Conservation (phyloP, 1,284 basidiomycete species). For the Coniferiporia weirii region DNA sequence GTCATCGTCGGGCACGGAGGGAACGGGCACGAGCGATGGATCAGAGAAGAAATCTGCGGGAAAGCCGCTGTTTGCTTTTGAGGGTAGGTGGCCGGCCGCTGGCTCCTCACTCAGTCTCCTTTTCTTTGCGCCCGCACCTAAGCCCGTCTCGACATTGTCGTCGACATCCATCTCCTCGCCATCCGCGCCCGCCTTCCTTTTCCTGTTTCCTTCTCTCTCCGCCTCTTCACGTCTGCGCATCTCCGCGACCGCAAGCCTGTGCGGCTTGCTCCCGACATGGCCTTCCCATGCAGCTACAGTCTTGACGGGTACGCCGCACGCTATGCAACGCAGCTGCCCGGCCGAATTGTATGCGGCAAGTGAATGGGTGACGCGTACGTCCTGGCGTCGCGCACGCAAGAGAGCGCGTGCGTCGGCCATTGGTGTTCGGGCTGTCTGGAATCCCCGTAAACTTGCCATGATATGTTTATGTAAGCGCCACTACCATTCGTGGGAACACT, state of each 20-base stretch:
- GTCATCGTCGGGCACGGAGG: slow-evolving; percentile 33
- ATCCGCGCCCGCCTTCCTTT: slow-evolving; percentile 41
- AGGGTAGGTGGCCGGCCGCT: not conserved
- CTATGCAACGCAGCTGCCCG: slow-evolving; percentile 64
- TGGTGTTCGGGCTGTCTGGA: not conserved
- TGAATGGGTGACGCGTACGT: slow-evolving; percentile 64
- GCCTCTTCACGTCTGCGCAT: slow-evolving; percentile 41
- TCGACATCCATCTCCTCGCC: slow-evolving; percentile 18
- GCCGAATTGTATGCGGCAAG: slow-evolving; percentile 59
- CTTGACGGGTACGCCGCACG: slow-evolving; percentile 62
- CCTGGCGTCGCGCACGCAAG: slow-evolving; percentile 71
- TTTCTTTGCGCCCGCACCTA: slow-evolving; percentile 15
- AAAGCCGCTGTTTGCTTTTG: slow-evolving; percentile 31
- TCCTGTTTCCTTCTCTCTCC: slow-evolving; percentile 28
- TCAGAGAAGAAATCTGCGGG: slow-evolving; percentile 80
- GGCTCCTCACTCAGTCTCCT: slow-evolving; percentile 12
- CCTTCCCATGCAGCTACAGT: slow-evolving; percentile 79
- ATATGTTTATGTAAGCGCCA: not conserved
- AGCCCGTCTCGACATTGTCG: slow-evolving; percentile 14
- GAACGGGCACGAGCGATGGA: slow-evolving; percentile 47
- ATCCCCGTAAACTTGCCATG: not conserved
- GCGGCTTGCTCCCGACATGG: slow-evolving; percentile 74
- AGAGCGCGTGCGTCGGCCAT: slow-evolving; percentile 74
- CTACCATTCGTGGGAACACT: not conserved
- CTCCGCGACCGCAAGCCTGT: slow-evolving; percentile 57